Percentiles rank a stretch among this genome's conserved stretches.
Conservation (phyloP, 805 yeast species). For the Huiozyma naganishii region DNA sequence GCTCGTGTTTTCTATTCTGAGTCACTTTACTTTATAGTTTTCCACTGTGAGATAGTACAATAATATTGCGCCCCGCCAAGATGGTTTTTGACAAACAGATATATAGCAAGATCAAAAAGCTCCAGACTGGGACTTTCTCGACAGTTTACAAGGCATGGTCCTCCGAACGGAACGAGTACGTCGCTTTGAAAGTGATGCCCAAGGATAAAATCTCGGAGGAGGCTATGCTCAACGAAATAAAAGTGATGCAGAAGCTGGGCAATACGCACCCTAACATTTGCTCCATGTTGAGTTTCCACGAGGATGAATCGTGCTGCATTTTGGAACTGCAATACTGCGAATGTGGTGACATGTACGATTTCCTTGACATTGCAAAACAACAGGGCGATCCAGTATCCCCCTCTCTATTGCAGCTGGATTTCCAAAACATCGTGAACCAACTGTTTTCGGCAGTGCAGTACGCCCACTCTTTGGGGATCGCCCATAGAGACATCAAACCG, state of each 20-base stretch:
- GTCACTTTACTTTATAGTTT: too few relatives aligned
- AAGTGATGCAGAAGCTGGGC: conserved; percentile 33
- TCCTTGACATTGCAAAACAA: conserved; percentile 17
- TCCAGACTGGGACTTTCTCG: conserved; percentile 27
- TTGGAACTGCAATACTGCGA: conserved; percentile 58
- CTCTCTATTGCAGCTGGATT: conserved; percentile 15
- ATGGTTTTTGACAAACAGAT: conserved; percentile 2
- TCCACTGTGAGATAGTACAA: too few relatives aligned
- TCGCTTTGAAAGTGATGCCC: conserved; percentile 23
- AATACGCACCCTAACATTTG: conserved; percentile 42
- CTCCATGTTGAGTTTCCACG: conserved; percentile 45
- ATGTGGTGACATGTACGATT: conserved; percentile 59
- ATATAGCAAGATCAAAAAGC: conserved; percentile 13
- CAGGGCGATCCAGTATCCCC: conserved; percentile 9
- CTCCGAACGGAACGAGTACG: conserved; percentile 11
- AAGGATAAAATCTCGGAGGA: conserved; percentile 11
- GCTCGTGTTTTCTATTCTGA: too few relatives aligned
- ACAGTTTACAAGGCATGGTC: conserved; percentile 25
- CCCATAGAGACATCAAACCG: conserved; percentile 66
- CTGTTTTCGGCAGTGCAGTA: conserved; percentile 40
- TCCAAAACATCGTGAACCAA: conserved; percentile 37
- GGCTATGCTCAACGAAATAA: conserved; percentile 16
- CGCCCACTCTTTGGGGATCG: conserved; percentile 49
- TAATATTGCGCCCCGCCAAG: too few relatives aligned
- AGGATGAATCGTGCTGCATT: conserved; percentile 40